A percentile compares a stretch with the other conserved stretches of the same genome.
Conservation (phyloP, 1,284 basidiomycete species). For the Sporisorium graminicola region DNA sequence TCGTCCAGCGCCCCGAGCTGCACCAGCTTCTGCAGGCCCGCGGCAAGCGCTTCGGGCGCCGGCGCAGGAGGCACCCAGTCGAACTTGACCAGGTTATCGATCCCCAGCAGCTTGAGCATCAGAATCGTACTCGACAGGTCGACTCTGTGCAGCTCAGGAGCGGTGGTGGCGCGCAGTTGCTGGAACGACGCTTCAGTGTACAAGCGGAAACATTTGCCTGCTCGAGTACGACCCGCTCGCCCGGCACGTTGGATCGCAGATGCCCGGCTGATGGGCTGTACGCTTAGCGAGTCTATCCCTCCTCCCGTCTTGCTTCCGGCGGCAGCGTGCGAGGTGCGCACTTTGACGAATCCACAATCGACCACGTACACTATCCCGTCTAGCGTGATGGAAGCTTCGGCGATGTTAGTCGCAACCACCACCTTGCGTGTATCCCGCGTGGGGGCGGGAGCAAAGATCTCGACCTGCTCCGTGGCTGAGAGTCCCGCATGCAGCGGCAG, state of each 20-base stretch:
- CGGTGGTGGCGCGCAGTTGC: conserved; percentile 77
- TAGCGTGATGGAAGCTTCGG: conserved; percentile 96
- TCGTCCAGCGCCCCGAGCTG: conserved; percentile 73
- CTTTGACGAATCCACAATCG: conserved; percentile 95
- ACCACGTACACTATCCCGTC: conserved; percentile 95
- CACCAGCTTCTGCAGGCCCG: conserved; percentile 79
- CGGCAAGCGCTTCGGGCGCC: conserved; percentile 84
- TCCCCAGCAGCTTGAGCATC: conserved; percentile 90
- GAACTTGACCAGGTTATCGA: conserved; percentile 85
- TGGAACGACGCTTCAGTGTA: conserved; percentile 80
- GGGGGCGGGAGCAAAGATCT: conserved; percentile 83
- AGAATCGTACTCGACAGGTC: conserved; percentile 89
- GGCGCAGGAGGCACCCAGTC: conserved; percentile 88
- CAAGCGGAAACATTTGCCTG: conserved; percentile 92
- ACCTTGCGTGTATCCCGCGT: conserved; percentile 82
- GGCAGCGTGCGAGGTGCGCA: too few species aligned
- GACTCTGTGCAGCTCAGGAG: conserved; percentile 88
- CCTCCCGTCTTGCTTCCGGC: too few species aligned
- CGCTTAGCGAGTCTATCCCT: conserved; percentile 68
- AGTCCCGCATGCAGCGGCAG: conserved; percentile 90
- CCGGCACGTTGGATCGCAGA: conserved; percentile 70
- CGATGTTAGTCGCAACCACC: conserved; percentile 93
- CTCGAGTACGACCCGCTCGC: conserved; percentile 73
- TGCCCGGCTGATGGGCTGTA: conserved; percentile 68
- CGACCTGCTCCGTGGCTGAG: conserved; percentile 84